These are phyloP conservation scores for Penicillium subrubescens DNA, from an alignment of 495 filamentous ascomycete species.

Conservation along the genomic window DNA sequence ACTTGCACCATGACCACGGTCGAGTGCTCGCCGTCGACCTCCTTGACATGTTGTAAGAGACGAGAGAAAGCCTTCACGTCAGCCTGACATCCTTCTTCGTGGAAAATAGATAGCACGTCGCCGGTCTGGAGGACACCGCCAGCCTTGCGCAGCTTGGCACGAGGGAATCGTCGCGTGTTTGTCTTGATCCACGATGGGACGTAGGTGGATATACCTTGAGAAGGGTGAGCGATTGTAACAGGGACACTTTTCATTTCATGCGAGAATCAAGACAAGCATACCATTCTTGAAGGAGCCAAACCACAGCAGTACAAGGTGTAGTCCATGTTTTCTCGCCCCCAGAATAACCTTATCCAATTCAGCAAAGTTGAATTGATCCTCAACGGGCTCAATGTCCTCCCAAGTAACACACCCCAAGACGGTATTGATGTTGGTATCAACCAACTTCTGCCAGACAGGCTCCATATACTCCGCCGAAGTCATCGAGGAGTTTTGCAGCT, in stretches of 20 bases:
- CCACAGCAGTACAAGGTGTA: constrained; percentile 52
- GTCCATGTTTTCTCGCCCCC: constrained; percentile 39
- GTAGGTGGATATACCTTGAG: constrained; percentile 40
- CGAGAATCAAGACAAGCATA: constrained; percentile 7
- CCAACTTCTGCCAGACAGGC: constrained; percentile 45
- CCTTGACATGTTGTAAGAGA: constrained; percentile 41
- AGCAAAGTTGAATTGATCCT: constrained; percentile 47
- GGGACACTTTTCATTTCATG: neutral
- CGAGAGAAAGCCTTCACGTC: constrained; percentile 41
- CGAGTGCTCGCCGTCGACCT: constrained; percentile 41
- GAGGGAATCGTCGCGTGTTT: constrained; percentile 43
- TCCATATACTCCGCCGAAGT: constrained; percentile 48
- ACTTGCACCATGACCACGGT: constrained; percentile 57
- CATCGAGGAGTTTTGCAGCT: constrained; percentile 55
- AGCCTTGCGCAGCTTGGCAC: constrained; percentile 35
- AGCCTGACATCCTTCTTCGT: constrained; percentile 33
- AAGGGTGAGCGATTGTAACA: neutral
- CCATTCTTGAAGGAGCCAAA: constrained; percentile 56
- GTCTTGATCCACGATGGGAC: constrained; percentile 48
- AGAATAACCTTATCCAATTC: constrained; percentile 47
- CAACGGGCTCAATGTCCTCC: constrained; percentile 51
- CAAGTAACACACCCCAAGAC: constrained; percentile 54
- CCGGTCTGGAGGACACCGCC: constrained; percentile 28
- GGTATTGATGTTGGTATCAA: constrained; percentile 47
- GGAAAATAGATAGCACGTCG: constrained; percentile 41